phyloP scores from a whole-genome alignment of 2,329 filamentous ascomycete genomes.

The Neophaeococcomyces mojaviensis region DNA sequence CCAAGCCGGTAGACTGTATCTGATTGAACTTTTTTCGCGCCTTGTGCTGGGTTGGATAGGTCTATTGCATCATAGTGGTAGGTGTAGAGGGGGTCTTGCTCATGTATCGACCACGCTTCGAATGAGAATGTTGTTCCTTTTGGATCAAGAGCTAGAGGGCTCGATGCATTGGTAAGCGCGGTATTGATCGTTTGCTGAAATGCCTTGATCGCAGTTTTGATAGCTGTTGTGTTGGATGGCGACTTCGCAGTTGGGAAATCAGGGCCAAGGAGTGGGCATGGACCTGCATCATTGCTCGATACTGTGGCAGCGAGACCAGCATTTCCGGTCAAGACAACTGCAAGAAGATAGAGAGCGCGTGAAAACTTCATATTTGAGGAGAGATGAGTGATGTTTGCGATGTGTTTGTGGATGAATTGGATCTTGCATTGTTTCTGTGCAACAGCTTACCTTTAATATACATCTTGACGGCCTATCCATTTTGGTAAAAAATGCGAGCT shows the following conservation, averaged over 20 bases:
- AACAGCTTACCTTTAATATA: too few species aligned
- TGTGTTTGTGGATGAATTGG: too few species aligned
- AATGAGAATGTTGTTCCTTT: constrained; percentile 33
- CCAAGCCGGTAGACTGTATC: constrained; percentile 27
- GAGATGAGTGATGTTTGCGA: too few species aligned
- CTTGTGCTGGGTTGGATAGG: constrained; percentile 5
- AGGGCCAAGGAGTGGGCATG: not conserved
- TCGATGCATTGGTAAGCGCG: not conserved
- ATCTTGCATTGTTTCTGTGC: too few species aligned
- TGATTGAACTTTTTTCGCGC: constrained; percentile 12
- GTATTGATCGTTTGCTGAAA: not conserved
- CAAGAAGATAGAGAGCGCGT: not conserved
- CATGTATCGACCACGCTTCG: constrained; percentile 33
- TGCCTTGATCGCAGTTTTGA: not conserved
- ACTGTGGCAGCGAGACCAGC: not conserved
- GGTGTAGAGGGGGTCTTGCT: constrained; percentile 23
- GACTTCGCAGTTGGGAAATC: not conserved
- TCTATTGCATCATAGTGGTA: constrained; percentile 25
- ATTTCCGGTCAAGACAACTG: not conserved
- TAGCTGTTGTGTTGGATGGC: not conserved
- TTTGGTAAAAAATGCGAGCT: too few species aligned
- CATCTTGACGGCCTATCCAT: too few species aligned
- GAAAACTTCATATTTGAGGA: not conserved
- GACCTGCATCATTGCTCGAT: not conserved
- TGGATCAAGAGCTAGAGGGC: constrained; percentile 12